A percentile compares a stretch with the other conserved stretches of the same genome.
phyloP scores from a whole-genome alignment of 805 yeast species.

The Wickerhamiella brachini region DNA sequence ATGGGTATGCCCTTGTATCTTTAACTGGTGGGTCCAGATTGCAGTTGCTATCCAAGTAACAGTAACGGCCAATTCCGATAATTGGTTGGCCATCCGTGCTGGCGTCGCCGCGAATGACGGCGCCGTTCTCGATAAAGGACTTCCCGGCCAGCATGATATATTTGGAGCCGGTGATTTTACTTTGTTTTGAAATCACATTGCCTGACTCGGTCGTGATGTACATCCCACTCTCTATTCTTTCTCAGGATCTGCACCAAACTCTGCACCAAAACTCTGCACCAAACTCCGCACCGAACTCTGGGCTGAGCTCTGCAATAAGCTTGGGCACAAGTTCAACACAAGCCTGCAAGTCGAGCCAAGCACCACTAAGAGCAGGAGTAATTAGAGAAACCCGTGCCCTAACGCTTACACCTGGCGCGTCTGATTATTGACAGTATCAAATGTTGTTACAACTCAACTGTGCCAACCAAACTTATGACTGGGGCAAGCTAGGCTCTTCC shows the following conservation, averaged over 20 bases:
- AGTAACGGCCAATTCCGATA: conserved; percentile 27
- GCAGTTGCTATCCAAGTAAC: conserved; percentile 17
- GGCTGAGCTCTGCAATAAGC: too few species aligned
- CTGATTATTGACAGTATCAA: neutral
- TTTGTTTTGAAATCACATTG: conserved; percentile 23
- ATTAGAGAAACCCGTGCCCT: neutral
- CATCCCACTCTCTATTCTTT: too few species aligned
- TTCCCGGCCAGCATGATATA: conserved; percentile 27
- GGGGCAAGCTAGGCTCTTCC: conserved; percentile 74
- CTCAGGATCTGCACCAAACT: too few species aligned
- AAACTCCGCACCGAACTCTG: too few species aligned
- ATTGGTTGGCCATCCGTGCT: conserved; percentile 21
- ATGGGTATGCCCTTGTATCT: conserved; percentile 20
- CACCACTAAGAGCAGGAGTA: too few species aligned
- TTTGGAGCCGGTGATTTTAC: conserved; percentile 25
- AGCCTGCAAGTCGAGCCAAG: neutral
- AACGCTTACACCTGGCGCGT: neutral
- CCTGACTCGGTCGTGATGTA: conserved; percentile 22
- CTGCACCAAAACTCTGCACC: too few species aligned
- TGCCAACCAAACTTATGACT: conserved; percentile 62
- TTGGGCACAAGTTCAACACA: too few species aligned
- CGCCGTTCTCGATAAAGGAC: conserved; percentile 22
- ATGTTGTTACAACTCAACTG: conserved; percentile 25
- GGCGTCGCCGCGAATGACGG: conserved; percentile 25
- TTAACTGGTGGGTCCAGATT: conserved; percentile 23